Evolutionary conservation across 73 alveolate species (phyloP).

Genomic region (Symbiodinium pilosum): DNA sequence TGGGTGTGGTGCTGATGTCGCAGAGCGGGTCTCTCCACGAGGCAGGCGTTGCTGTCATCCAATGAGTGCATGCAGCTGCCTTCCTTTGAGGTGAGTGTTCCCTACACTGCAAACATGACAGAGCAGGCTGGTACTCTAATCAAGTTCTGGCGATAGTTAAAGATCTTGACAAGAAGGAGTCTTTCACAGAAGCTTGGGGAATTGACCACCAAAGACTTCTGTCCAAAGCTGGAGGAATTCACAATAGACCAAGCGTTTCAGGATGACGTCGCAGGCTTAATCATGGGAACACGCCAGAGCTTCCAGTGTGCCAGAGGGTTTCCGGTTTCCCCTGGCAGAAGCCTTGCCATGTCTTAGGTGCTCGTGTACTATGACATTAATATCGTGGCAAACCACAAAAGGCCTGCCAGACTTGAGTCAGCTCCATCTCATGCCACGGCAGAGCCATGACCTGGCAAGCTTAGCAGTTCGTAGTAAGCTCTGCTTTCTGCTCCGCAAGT

Average conservation of each 20-base stretch:
- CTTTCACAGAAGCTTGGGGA: too few species aligned
- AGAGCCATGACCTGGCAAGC: too few species aligned
- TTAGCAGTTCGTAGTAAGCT: too few species aligned
- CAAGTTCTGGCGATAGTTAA: too few species aligned
- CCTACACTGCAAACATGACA: slow-evolving; percentile 61
- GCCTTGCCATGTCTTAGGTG: slow-evolving; percentile 18
- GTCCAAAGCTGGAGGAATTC: not conserved
- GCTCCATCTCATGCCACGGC: too few species aligned
- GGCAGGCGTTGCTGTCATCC: not conserved
- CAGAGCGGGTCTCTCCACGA: slow-evolving; percentile 65
- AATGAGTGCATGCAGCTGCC: not conserved
- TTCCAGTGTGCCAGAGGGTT: too few species aligned
- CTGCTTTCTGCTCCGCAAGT: too few species aligned
- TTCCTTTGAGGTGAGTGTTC: slow-evolving; percentile 44
- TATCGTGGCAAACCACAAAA: slow-evolving; percentile 74
- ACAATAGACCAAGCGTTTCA: not conserved
- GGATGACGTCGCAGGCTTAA: slow-evolving; percentile 10
- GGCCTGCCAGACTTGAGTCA: not conserved
- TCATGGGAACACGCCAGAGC: too few species aligned
- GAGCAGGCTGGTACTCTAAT: slow-evolving; percentile 38
- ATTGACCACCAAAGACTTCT: too few species aligned
- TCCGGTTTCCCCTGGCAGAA: too few species aligned
- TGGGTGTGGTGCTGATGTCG: slow-evolving; percentile 30
- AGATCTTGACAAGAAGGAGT: too few species aligned
- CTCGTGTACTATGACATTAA: slow-evolving; percentile 43